Evolutionary conservation across 2,329 filamentous ascomycete species (phyloP).

Genomic region (Penicillium crustosum): DNA sequence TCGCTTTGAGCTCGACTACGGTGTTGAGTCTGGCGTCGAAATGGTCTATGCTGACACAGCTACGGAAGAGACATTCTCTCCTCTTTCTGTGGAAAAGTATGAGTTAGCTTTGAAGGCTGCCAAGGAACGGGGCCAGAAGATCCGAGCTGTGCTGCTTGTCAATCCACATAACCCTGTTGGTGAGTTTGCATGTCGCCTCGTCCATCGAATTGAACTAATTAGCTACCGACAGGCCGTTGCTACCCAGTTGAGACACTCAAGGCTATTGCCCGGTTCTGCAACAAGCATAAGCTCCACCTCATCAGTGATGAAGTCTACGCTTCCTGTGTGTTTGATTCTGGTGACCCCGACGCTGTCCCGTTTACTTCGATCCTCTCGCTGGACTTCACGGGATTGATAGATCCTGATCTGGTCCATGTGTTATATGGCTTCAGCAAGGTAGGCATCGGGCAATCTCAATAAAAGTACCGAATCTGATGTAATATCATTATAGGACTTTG

Average conservation of each 20-base stretch:
- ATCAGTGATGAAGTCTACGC: constrained; percentile 60
- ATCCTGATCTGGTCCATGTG: constrained; percentile 52
- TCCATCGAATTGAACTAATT: not conserved
- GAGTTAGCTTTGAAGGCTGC: constrained; percentile 39
- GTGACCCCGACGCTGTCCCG: constrained; percentile 31
- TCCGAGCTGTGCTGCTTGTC: constrained; percentile 45
- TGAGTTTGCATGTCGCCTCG: constrained; percentile 13
- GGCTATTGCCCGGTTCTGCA: constrained; percentile 51
- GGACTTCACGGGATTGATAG: constrained; percentile 45
- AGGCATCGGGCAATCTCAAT: not conserved
- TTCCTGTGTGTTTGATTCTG: constrained; percentile 50
- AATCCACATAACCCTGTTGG: constrained; percentile 50
- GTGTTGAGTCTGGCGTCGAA: constrained; percentile 43
- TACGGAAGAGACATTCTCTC: constrained; percentile 40
- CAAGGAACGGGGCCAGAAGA: constrained; percentile 30
- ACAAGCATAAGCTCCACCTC: constrained; percentile 52
- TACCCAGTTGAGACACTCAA: constrained; percentile 46
- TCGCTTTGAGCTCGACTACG: constrained; percentile 52
- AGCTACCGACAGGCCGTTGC: constrained; percentile 39
- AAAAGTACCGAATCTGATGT: constrained; percentile 38
- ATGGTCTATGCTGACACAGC: constrained; percentile 43
- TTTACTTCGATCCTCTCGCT: constrained; percentile 52
- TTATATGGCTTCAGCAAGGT: constrained; percentile 46
- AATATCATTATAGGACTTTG: constrained; percentile 28
- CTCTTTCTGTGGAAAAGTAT: constrained; percentile 35